Evolutionary conservation across 768 basidiomycete species (phyloP).

Genomic region (Leccinellum albellum): DNA sequence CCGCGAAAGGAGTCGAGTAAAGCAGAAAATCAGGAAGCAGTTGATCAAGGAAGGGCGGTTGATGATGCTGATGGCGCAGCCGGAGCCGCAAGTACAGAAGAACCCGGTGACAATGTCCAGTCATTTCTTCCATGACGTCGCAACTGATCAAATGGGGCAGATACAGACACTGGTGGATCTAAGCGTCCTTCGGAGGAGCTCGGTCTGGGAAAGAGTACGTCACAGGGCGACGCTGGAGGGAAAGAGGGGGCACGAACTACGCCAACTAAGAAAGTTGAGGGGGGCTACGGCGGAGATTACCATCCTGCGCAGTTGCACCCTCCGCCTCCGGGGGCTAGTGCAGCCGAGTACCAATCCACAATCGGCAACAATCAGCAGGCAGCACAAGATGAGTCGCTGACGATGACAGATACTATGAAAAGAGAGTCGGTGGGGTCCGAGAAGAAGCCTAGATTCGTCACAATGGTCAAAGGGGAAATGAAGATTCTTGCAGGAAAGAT

Average conservation of each 20-base stretch:
- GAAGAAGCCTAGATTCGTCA: constrained; percentile 27
- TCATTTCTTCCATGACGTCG: neutral
- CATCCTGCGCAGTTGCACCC: constrained; percentile 31
- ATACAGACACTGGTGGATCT: neutral
- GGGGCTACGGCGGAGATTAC: constrained; percentile 18
- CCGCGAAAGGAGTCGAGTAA: neutral
- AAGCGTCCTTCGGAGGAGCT: neutral
- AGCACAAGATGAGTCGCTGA: neutral
- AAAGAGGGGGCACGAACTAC: neutral
- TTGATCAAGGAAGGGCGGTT: neutral
- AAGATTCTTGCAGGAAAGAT: constrained; percentile 31
- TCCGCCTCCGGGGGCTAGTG: constrained; percentile 19
- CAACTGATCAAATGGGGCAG: neutral
- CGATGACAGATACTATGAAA: neutral
- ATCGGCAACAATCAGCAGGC: neutral
- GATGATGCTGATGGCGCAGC: neutral
- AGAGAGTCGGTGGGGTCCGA: constrained; percentile 1
- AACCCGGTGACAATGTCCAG: constrained; percentile 4
- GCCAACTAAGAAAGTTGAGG: neutral
- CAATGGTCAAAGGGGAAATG: constrained; percentile 33
- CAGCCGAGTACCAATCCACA: constrained; percentile 8
- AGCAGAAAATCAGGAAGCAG: neutral
- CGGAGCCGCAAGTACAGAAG: neutral
- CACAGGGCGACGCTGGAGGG: neutral
- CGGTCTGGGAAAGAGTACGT: neutral